These are phyloP conservation scores for Neurospora sp. DNA, from an alignment of 495 filamentous ascomycete species.

Conservation along the genomic window DNA sequence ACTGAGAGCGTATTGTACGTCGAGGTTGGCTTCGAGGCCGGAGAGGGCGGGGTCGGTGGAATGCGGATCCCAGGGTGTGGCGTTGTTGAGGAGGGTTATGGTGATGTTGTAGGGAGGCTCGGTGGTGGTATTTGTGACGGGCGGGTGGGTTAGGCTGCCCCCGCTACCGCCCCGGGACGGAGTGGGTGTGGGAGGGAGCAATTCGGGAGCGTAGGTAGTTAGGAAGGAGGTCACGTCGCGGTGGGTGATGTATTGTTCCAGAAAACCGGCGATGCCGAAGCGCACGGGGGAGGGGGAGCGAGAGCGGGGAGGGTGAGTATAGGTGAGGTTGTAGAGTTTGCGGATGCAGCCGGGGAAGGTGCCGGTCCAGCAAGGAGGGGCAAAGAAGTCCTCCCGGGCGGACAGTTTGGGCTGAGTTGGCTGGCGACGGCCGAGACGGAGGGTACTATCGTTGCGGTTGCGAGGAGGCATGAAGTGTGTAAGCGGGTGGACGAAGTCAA, in stretches of 20 bases:
- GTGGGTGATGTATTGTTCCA: constrained; percentile 55
- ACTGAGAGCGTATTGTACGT: constrained; percentile 57
- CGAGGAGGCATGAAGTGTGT: constrained; percentile 33
- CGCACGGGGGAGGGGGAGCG: constrained; percentile 16
- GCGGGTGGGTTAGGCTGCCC: background rate
- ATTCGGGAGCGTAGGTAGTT: constrained; percentile 37
- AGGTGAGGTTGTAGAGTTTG: constrained; percentile 32
- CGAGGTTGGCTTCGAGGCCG: constrained; percentile 57
- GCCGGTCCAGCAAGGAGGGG: constrained; percentile 17
- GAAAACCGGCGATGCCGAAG: constrained; percentile 59
- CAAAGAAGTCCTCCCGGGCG: background rate
- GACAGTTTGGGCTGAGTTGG: background rate
- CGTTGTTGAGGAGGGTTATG: constrained; percentile 50
- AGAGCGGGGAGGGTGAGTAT: constrained; percentile 9
- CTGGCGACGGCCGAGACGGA: background rate
- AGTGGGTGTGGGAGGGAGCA: constrained; percentile 14
- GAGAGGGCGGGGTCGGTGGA: constrained; percentile 15
- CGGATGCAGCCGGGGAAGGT: constrained; percentile 27
- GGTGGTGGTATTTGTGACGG: background rate
- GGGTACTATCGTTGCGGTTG: background rate
- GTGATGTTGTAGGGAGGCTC: constrained; percentile 45
- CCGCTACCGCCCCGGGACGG: background rate
- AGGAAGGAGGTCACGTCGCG: constrained; percentile 47
- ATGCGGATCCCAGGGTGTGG: constrained; percentile 29
- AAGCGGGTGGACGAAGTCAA: constrained; percentile 33